Base-by-base conservation (phyloP, 2,329 filamentous ascomycete genomes). In the Colletotrichum falcatum region DNA sequence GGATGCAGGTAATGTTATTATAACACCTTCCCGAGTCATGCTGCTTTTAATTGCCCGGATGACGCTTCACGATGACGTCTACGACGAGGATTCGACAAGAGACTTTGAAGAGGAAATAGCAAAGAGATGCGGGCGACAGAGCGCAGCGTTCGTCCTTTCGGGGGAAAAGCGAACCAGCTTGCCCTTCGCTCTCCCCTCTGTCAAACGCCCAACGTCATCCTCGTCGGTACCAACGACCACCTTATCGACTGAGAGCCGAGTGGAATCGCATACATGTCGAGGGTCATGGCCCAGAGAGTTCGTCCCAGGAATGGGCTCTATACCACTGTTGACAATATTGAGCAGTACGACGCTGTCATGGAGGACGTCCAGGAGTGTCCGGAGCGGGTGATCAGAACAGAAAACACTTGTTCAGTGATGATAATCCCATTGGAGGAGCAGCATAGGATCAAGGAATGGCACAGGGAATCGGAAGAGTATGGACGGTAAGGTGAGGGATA, bases 111-210 rank as follows among this genome's bases (percentile, higher is more conserved):
- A 84, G 53, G 89, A 90, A 77, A 84, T 94, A 53, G 90, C 92
- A 23, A 78, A 85, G 8, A 91, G 2, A 5, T 71, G 68, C 39
- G 86, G 86, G 71, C 91, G 94, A 75, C 88, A 92, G 75, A 87
- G 87, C 46, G 90, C 86, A 0, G 82, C 94, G 1, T 88, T 95
- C 69, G 92, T 95, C 53, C 85, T 94, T 74, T 92, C 90, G 0
- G 93, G 93, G 5, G 95, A 92, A 1, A 94, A 92, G 92, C 91
- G 44, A 95, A 95, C 81, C 92, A 95, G 77, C 84, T 95, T 49
- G 89, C 91, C 1, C 84, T 95, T 46, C 90, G 92, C 39, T 86
- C 91, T 1, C 90, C 94, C 74, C 86, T 95, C 8, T 83, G 83
- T 1, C 89, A 90, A 59, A 92, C 93, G 7, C 93, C 93, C 0